A percentile compares a stretch with the other conserved stretches of the same genome.
Evolutionary conservation across 805 yeast species (phyloP).

Genomic region (Clavispora carvajalis): DNA sequence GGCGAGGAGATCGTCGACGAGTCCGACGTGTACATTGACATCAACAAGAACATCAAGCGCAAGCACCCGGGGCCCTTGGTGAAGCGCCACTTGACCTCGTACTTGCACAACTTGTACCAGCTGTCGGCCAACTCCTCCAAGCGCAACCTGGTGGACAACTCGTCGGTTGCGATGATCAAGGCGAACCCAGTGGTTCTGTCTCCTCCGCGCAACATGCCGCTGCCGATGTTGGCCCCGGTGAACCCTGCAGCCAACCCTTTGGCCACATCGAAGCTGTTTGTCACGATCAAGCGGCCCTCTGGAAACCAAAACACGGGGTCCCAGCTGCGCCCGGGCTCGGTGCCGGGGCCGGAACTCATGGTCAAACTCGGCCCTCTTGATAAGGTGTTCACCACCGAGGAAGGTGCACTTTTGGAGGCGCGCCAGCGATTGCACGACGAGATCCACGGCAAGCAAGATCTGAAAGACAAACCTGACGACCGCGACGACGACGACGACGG

Average conservation of each 20-base stretch:
- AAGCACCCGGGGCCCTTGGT: conserved; percentile 70
- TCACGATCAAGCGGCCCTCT: conserved; percentile 59
- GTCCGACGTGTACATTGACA: conserved; percentile 88
- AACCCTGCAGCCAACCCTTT: conserved; percentile 70
- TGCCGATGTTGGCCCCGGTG: conserved; percentile 15
- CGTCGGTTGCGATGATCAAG: conserved; percentile 1
- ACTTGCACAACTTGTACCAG: conserved; percentile 57
- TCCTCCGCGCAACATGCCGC: conserved; percentile 9
- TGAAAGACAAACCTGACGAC: neutral
- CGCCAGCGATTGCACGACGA: conserved; percentile 2
- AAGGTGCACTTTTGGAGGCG: conserved; percentile 34
- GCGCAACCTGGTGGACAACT: conserved; percentile 36
- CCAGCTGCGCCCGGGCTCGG: conserved; percentile 1
- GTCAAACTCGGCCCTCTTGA: conserved; percentile 18
- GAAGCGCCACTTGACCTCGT: conserved; percentile 62
- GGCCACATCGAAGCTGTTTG: conserved; percentile 58
- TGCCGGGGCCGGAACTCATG: neutral
- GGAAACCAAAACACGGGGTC: too few species aligned
- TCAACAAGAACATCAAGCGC: conserved; percentile 80
- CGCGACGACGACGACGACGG: conserved; percentile 8
- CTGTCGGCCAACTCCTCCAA: conserved; percentile 29
- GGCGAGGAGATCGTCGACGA: conserved; percentile 98
- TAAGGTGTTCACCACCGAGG: conserved; percentile 42
- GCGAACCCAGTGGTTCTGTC: conserved; percentile 8
- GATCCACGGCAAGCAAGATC: neutral